Evolutionary conservation across 2,329 filamentous ascomycete genomes (phyloP).

Genomic region (Fusarium solani-melongenae): DNA sequence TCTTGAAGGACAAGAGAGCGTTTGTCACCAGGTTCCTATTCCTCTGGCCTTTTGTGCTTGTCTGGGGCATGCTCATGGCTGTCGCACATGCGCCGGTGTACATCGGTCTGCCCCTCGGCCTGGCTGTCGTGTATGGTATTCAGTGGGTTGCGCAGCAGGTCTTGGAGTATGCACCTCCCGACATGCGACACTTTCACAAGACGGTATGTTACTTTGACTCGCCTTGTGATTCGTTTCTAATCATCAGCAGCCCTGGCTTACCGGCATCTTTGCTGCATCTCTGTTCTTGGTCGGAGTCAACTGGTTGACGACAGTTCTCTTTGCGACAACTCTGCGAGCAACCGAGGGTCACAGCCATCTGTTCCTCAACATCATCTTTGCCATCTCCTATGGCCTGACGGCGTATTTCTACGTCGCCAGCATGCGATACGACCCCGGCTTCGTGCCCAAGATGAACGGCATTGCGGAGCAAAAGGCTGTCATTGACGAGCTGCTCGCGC

Average conservation of each 20-base stretch:
- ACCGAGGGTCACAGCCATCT: conserved; percentile 59
- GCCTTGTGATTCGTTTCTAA: conserved; percentile 3
- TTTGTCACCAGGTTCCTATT: conserved; percentile 91
- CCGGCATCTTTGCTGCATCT: conserved; percentile 91
- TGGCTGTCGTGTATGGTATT: conserved; percentile 74
- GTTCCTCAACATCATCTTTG: conserved; percentile 84
- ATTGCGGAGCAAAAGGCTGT: conserved; percentile 89
- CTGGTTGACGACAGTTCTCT: conserved; percentile 75
- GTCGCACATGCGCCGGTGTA: conserved; percentile 80
- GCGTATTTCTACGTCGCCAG: conserved; percentile 87
- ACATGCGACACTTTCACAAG: conserved; percentile 90
- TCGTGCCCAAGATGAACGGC: conserved; percentile 89
- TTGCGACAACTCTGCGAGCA: conserved; percentile 33
- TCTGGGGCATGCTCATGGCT: conserved; percentile 77
- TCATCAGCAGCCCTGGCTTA: conserved; percentile 78
- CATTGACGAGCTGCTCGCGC: conserved; percentile 85
- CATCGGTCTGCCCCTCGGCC: conserved; percentile 77
- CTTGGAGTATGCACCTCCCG: conserved; percentile 82
- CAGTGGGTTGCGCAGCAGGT: conserved; percentile 83
- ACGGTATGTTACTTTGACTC: conserved; percentile 69
- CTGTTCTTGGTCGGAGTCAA: conserved; percentile 83
- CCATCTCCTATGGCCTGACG: conserved; percentile 71
- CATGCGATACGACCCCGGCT: conserved; percentile 92
- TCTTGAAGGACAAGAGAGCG: conserved; percentile 79
- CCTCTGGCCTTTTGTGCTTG: conserved; percentile 83